phyloP scores from a whole-genome alignment of 495 filamentous ascomycete genomes.

The Aspergillus leporis region DNA sequence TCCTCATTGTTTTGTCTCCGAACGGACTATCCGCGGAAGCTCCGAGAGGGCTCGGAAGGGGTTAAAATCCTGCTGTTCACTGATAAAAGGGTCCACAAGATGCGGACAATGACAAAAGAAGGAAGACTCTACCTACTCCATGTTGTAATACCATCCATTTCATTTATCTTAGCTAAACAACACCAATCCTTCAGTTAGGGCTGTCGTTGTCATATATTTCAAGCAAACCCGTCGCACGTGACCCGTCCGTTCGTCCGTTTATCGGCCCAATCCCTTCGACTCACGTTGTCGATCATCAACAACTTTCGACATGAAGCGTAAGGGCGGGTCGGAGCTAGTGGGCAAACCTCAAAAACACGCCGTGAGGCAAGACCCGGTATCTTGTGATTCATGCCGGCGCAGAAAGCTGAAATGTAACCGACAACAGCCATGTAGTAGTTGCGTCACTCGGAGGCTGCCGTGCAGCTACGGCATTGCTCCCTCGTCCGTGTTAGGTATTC shows the following conservation, averaged over 20 bases:
- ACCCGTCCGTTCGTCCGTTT: neutral
- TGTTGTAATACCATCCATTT: neutral
- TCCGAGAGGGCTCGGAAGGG: constrained; percentile 14
- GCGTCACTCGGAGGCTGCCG: constrained; percentile 32
- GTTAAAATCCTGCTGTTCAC: neutral
- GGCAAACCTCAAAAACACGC: constrained; percentile 20
- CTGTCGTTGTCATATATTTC: neutral
- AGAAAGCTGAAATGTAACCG: constrained; percentile 51
- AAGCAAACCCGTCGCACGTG: neutral
- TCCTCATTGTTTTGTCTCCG: constrained; percentile 3
- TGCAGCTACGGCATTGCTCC: constrained; percentile 34
- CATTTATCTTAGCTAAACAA: neutral
- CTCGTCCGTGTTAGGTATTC: neutral
- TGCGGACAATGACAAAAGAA: neutral
- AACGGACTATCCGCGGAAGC: constrained; percentile 30
- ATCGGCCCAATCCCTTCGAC: neutral
- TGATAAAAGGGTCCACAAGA: neutral
- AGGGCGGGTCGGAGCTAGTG: neutral
- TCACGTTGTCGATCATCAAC: neutral
- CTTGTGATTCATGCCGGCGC: constrained; percentile 45
- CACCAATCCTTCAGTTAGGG: neutral
- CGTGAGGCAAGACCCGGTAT: constrained; percentile 49
- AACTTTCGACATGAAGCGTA: constrained; percentile 32
- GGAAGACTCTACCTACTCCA: neutral
- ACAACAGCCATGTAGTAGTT: constrained; percentile 47